Evolutionary conservation across 2,329 filamentous ascomycete genomes (phyloP), one percentile per base, ranked within the genome.

Genomic region (Xylaria sp.): DNA sequence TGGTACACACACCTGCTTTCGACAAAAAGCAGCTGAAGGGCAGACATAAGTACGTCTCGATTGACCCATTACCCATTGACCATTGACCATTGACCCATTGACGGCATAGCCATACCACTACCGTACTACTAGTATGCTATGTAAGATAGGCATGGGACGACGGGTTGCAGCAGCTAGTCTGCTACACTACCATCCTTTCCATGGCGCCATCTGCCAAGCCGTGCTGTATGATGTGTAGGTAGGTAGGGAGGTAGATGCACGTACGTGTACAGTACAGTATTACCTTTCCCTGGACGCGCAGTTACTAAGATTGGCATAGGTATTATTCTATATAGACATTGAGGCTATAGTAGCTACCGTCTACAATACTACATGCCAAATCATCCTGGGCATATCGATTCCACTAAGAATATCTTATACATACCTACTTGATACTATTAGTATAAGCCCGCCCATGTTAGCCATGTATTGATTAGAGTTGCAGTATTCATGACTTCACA

Each of bases 1-100:
- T 69, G 76, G 75, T 75, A 77, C 74, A 65, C 72, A 73, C 72
- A 73, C 66, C 72, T 69, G 74, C 72, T 67, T 75, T 75, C 75
- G 74, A 74, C 72, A 73, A 70, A 74, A 76, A 74, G 70, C 71
- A 76, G 74, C 72, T 74, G 69, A 62, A 44, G 44, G 63, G 59
- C 63, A 67, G 66, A 63, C 63, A 61, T 63, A 68, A 65, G 56
- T 66, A 52, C 64, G 32, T 68, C 69, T 68, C 61, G 62, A 68
- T 72, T 46, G 54, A 55, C 54, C 15, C 25, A 28, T 32, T 39
- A n/a, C n/a, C n/a, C n/a, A n/a, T n/a, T n/a, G n/a, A n/a, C 15
- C 25, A 28, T 28, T 37, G 63, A 63, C 48, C 25, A 68, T 72
- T 46, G 54, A 55, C 54, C 15, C 25, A 28, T 32, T 39, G 63